Evolutionary conservation across 2,329 filamentous ascomycete species (phyloP).

Genomic region (Microdochium bolleyi): DNA sequence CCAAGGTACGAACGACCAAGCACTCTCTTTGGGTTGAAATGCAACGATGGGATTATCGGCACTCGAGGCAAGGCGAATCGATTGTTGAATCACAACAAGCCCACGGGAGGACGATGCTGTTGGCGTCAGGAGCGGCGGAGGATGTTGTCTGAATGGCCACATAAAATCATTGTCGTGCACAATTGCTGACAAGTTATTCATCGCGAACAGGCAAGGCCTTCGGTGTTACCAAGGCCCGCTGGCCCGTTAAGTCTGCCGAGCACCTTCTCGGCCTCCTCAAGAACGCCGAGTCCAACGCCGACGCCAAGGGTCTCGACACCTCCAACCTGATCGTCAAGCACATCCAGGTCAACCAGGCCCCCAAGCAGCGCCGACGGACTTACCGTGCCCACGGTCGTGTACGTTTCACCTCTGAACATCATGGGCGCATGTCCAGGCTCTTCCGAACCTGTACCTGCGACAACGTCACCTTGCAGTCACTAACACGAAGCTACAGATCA

Average conservation of each 20-base stretch:
- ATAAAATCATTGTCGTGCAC: not conserved
- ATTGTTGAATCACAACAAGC: not conserved
- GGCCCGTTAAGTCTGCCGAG: slow-evolving; percentile 98
- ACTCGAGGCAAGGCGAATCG: not conserved
- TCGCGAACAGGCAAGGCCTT: slow-evolving; percentile 80
- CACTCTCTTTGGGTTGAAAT: not conserved
- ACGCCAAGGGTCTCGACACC: slow-evolving; percentile 95
- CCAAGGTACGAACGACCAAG: slow-evolving; percentile 69
- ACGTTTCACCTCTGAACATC: slow-evolving; percentile 39
- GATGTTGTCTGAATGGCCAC: not conserved
- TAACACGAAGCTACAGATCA: slow-evolving; percentile 62
- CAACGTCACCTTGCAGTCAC: slow-evolving; percentile 2
- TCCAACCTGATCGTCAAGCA: slow-evolving; percentile 98
- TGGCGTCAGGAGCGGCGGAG: not conserved
- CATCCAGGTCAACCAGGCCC: slow-evolving; percentile 99
- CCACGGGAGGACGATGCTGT: too few species aligned
- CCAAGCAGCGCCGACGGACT: slow-evolving; percentile 97
- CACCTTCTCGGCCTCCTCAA: slow-evolving; percentile 95
- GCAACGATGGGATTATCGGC: not conserved
- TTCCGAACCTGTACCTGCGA: not conserved
- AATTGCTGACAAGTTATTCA: slow-evolving; percentile 10
- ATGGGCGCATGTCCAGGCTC: not conserved
- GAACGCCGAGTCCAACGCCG: slow-evolving; percentile 95
- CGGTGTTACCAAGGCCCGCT: slow-evolving; percentile 95
- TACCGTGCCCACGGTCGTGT: slow-evolving; percentile 99